phyloP scores from a whole-genome alignment of 768 basidiomycete species.

The Termitomyces sp. region DNA sequence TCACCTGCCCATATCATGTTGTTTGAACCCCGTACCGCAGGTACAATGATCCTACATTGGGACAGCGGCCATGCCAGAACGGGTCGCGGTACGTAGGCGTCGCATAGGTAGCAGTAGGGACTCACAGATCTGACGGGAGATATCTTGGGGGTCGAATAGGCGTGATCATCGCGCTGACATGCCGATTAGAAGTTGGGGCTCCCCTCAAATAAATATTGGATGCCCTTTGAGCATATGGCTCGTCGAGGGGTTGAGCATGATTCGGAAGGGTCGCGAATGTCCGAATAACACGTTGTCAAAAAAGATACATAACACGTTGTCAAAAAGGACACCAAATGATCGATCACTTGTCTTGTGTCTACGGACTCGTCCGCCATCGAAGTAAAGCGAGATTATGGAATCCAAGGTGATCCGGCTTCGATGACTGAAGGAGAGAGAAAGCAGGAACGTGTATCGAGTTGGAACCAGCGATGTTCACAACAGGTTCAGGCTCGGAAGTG shows the following conservation, averaged over 20 bases:
- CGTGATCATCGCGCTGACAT: conserved; percentile 3
- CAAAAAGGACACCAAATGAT: conserved; percentile 8
- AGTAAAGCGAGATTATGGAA: background rate
- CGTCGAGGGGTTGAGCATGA: background rate
- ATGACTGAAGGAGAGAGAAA: background rate
- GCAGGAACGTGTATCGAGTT: background rate
- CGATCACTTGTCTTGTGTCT: background rate
- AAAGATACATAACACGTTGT: conserved; percentile 4
- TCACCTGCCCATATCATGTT: background rate
- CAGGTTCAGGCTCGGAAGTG: too few relatives aligned
- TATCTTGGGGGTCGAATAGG: background rate
- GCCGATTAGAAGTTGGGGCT: conserved; percentile 10
- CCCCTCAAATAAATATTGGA: background rate
- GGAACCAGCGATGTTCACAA: background rate
- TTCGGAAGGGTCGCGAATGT: background rate
- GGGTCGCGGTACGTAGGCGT: background rate
- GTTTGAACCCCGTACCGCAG: background rate
- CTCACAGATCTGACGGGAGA: background rate
- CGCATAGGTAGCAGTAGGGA: background rate
- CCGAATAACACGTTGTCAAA: conserved; percentile 7
- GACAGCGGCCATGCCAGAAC: background rate
- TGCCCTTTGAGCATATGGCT: background rate
- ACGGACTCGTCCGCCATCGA: background rate
- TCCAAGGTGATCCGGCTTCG: background rate
- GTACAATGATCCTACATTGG: background rate